Evolutionary conservation across 768 basidiomycete genomes (phyloP).

Genomic region (Macrolepiota dolichaula): DNA sequence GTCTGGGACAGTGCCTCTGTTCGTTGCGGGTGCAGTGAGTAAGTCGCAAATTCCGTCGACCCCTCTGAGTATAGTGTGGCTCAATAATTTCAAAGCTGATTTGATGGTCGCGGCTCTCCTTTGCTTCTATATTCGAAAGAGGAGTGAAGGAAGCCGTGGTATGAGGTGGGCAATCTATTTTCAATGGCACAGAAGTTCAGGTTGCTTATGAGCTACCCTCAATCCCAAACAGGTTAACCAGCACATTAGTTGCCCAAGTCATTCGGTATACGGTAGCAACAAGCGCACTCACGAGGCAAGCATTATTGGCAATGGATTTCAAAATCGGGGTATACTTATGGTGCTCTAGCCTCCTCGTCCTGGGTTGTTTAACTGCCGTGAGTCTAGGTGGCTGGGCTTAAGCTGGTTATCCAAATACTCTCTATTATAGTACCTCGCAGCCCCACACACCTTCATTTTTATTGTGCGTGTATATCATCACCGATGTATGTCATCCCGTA

Average conservation of each 20-base stretch:
- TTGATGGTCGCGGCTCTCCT: conserved; percentile 13
- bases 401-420: not conserved
- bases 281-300: conserved; percentile 14
- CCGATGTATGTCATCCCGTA: too few species aligned
- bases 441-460: not conserved
- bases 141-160: conserved; percentile 1
- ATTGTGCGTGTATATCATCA: not conserved
- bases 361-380: conserved; percentile 12
- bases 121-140: conserved; percentile 11
- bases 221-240: conserved; percentile 2
- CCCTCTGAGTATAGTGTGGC: not conserved
- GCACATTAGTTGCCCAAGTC: conserved; percentile 6
- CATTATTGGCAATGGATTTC: not conserved
- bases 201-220: not conserved
- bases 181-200: too few species aligned
- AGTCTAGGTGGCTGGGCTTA: not conserved
- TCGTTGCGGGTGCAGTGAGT: not conserved
- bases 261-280: conserved; percentile 15
- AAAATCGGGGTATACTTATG: not conserved
- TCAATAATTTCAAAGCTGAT: conserved; percentile 8
- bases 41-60: too few species aligned
- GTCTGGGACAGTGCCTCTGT: not conserved
- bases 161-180: not conserved
- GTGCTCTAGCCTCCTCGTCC: conserved; percentile 10
- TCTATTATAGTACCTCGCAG: not conserved